Percentiles rank a stretch among this genome's conserved stretches.
Conservation (phyloP, 495 filamentous ascomycete species). For the Jackrogersella minutella region DNA sequence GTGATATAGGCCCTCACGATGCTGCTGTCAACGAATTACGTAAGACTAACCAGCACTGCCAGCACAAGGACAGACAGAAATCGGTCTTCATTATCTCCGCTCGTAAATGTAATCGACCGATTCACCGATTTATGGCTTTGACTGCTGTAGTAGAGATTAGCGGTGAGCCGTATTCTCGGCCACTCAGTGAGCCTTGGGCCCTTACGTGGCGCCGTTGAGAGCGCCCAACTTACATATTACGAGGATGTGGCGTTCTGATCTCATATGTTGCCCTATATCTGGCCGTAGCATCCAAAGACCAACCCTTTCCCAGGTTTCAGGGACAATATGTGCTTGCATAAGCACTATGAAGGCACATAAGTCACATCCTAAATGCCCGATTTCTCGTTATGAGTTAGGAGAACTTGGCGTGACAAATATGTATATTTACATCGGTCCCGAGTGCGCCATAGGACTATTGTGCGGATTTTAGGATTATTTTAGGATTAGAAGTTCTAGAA, state of each 20-base stretch:
- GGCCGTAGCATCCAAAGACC: conserved; percentile 1
- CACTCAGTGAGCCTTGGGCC: conserved; percentile 10
- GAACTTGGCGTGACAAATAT: neutral
- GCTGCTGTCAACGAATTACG: neutral
- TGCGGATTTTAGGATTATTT: neutral
- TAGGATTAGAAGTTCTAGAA: neutral
- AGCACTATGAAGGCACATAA: conserved; percentile 14
- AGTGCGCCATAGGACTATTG: neutral
- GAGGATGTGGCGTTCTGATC: conserved; percentile 1
- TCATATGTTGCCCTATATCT: conserved; percentile 1
- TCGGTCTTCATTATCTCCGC: conserved; percentile 29
- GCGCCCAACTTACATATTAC: conserved; percentile 6
- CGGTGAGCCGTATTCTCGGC: conserved; percentile 1
- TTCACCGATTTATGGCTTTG: conserved; percentile 24
- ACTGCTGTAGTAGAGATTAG: conserved; percentile 2
- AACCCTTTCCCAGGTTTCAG: neutral
- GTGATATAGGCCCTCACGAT: neutral
- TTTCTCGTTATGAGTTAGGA: conserved; percentile 27
- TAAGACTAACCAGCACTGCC: neutral
- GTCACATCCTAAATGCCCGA: conserved; percentile 22
- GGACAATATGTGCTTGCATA: conserved; percentile 20
- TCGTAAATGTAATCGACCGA: conserved; percentile 22
- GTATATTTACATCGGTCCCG: conserved; percentile 24
- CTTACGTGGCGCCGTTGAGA: conserved; percentile 17
- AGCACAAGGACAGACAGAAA: neutral